Evolutionary conservation across 768 basidiomycete species (phyloP).

Genomic region (Saitozyma podzolica): DNA sequence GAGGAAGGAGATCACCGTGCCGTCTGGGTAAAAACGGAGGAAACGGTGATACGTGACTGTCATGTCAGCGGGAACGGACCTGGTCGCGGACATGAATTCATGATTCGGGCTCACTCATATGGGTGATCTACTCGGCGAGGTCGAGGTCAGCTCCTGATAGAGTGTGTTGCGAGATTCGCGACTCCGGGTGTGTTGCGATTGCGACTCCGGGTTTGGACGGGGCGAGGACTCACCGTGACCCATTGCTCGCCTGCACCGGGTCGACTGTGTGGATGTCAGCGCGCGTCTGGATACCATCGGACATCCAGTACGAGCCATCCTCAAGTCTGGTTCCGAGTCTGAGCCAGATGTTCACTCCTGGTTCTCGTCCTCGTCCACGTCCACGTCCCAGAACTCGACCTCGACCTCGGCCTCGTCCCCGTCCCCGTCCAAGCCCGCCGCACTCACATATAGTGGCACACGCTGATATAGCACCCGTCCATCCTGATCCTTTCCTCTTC

Average conservation of each 20-base stretch:
- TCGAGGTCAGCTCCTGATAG: conserved; percentile 5
- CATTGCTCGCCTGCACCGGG: conserved; percentile 78
- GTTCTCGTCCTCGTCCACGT: too few species aligned
- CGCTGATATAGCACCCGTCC: conserved; percentile 88
- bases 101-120: conserved; percentile 57
- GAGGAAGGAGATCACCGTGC: conserved; percentile 79
- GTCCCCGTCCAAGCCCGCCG: conserved; percentile 3
- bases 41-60: conserved; percentile 85
- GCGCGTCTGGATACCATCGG: too few species aligned
- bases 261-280: conserved; percentile 57
- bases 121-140: conserved; percentile 63
- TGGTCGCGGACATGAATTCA: too few species aligned
- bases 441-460: conserved; percentile 67
- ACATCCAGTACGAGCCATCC: not conserved
- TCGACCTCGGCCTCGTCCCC: too few species aligned
- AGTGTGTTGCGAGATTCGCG: not conserved
- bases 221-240: conserved; percentile 67
- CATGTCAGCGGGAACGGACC: not conserved
- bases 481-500: conserved; percentile 80
- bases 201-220: not conserved
- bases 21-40: conserved; percentile 86
- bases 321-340: not conserved
- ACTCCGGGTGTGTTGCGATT: not conserved
- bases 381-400: too few species aligned
- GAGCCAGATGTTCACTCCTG: too few species aligned